A percentile compares a stretch with the other conserved stretches of the same genome.
Evolutionary conservation across 2,329 filamentous ascomycete species (phyloP).

Genomic region (Tolypocladium paradoxum): DNA sequence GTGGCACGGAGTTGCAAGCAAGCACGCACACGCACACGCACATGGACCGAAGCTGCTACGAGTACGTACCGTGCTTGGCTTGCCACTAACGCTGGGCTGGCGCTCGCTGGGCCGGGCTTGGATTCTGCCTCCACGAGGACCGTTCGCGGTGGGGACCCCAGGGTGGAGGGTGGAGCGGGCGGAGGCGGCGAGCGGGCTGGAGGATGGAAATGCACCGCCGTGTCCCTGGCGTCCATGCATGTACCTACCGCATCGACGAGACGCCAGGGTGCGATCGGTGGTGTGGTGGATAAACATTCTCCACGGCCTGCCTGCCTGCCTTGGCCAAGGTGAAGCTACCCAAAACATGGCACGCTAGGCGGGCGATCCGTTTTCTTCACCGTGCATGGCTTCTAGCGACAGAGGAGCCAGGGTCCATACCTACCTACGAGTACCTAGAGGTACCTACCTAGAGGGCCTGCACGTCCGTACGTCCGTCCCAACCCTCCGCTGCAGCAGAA

Average conservation of each 20-base stretch:
- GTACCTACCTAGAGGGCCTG: too few species aligned
- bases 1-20: neutral
- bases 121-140: constrained; percentile 1
- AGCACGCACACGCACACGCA: neutral
- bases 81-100: neutral
- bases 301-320: too few species aligned
- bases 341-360: too few species aligned
- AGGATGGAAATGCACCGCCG: too few species aligned
- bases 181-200: neutral
- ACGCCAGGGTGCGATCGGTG: too few species aligned
- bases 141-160: constrained; percentile 4
- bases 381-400: too few species aligned
- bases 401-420: too few species aligned
- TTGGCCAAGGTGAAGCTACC: too few species aligned
- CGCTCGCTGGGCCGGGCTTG: neutral
- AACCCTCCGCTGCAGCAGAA: neutral
- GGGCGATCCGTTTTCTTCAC: too few species aligned
- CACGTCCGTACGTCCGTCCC: neutral
- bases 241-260: neutral
- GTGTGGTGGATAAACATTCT: too few species aligned
- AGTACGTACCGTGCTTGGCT: neutral
- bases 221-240: neutral
- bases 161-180: constrained; percentile 1
- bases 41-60: too few species aligned
- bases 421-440: too few species aligned